These are phyloP conservation scores for Sanghuangporus baumii DNA, from an alignment of 1,284 basidiomycete genomes.

Conservation along the genomic window DNA sequence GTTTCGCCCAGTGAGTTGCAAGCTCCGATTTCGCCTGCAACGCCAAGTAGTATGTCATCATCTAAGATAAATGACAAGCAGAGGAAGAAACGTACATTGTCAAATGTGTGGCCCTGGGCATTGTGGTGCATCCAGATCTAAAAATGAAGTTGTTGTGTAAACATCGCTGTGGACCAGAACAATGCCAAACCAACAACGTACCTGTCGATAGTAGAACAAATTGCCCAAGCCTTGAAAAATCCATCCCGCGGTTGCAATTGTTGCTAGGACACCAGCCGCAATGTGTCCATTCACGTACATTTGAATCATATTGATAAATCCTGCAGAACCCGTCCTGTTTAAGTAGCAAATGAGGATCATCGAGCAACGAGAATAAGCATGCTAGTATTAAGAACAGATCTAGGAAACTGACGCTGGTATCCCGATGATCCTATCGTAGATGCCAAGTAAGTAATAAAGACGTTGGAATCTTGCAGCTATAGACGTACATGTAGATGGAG, in stretches of 20 bases:
- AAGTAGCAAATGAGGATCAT: slow-evolving; percentile 21
- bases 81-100: slow-evolving; percentile 48
- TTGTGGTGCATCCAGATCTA: slow-evolving; percentile 85
- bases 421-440: slow-evolving; percentile 68
- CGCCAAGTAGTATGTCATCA: slow-evolving; percentile 18
- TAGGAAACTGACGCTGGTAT: slow-evolving; percentile 55
- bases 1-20: slow-evolving; percentile 79
- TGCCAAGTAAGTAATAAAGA: not conserved
- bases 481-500: slow-evolving; percentile 77
- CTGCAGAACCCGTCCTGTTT: slow-evolving; percentile 84
- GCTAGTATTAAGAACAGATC: not conserved
- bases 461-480: slow-evolving; percentile 17
- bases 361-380: not conserved
- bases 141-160: slow-evolving; percentile 4
- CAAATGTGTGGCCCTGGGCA: slow-evolving; percentile 77
- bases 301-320: slow-evolving; percentile 89
- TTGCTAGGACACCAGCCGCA: slow-evolving; percentile 73
- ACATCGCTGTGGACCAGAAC: not conserved
- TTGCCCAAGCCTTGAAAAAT: slow-evolving; percentile 77
- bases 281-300: slow-evolving; percentile 60
- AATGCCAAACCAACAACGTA: slow-evolving; percentile 27
- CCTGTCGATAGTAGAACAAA: slow-evolving; percentile 79
- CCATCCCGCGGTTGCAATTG: slow-evolving; percentile 85
- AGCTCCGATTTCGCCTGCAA: slow-evolving; percentile 79
- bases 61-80: not conserved